A percentile compares a stretch with the other conserved stretches of the same genome.
Conservation (phyloP, 768 basidiomycete species). For the Dentipellis fragilis region DNA sequence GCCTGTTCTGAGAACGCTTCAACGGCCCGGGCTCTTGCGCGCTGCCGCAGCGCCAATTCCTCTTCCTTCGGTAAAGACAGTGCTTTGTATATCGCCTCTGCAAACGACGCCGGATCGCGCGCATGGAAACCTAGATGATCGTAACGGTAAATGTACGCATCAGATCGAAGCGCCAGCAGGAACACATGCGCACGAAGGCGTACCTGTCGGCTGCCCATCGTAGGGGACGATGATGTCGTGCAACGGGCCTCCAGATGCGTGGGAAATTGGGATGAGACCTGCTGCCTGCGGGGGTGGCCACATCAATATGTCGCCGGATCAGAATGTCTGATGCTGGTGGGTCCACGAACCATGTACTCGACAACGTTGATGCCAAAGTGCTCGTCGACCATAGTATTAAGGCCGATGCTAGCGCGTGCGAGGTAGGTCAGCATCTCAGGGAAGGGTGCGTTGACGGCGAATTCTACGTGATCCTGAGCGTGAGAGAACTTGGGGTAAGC, state of each 20-base stretch:
- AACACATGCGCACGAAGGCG: slow-evolving; percentile 1
- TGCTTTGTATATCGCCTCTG: slow-evolving; percentile 52
- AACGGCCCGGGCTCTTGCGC: slow-evolving; percentile 64
- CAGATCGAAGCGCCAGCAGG: not conserved
- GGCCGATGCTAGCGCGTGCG: slow-evolving; percentile 65
- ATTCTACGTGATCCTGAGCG: slow-evolving; percentile 54
- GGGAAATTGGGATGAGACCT: slow-evolving; percentile 83
- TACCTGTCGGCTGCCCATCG: slow-evolving; percentile 60
- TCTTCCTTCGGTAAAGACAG: slow-evolving; percentile 46
- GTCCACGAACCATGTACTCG: slow-evolving; percentile 80
- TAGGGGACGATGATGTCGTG: slow-evolving; percentile 85
- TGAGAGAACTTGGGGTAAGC: no score
- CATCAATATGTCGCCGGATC: not conserved
- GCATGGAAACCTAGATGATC: slow-evolving; percentile 65
- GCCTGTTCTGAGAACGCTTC: slow-evolving; percentile 66
- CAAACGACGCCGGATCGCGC: slow-evolving; percentile 50
- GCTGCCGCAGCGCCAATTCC: slow-evolving; percentile 49
- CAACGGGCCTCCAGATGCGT: slow-evolving; percentile 88
- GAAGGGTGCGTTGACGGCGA: slow-evolving; percentile 80
- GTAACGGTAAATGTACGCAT: not conserved
- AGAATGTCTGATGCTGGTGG: not conserved
- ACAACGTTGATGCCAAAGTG: slow-evolving; percentile 98
- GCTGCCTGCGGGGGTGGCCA: slow-evolving; percentile 53
- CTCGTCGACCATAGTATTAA: slow-evolving; percentile 97
- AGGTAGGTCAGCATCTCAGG: slow-evolving; percentile 61